Evolutionary conservation across 441 rosid genomes (phyloP).

Genomic region (Viola pubescens): DNA sequence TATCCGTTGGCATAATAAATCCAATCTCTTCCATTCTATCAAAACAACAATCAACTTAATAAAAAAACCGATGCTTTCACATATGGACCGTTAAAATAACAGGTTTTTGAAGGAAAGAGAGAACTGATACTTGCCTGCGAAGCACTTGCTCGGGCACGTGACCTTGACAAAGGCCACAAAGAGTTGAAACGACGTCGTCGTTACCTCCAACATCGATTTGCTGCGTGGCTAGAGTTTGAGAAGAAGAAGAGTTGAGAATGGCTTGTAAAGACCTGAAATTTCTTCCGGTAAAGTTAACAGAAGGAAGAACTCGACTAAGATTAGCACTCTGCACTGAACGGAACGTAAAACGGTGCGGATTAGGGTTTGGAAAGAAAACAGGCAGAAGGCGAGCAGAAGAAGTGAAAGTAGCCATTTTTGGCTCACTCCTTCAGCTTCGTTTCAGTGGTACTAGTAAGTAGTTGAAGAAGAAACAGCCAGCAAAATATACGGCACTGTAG

Average conservation of each 20-base stretch:
- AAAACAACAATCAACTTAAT: conserved; percentile 5
- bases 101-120: not conserved
- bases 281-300: not conserved
- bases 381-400: conserved; percentile 23
- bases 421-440: not conserved
- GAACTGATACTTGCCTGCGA: conserved; percentile 38
- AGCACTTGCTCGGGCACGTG: conserved; percentile 58
- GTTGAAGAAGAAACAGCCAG: not conserved
- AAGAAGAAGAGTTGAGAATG: conserved; percentile 13
- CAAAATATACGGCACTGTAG: too few relatives aligned
- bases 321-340: not conserved
- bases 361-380: conserved; percentile 12
- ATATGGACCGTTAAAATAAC: too few relatives aligned
- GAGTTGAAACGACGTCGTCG: conserved; percentile 14
- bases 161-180: conserved; percentile 44
- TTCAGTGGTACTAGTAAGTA: not conserved
- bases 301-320: not conserved
- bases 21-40: conserved; percentile 62
- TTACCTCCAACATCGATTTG: not conserved
- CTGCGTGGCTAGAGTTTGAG: not conserved
- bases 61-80: too few relatives aligned
- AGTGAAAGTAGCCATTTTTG: conserved; percentile 13
- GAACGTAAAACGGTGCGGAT: conserved; percentile 5
- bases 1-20: conserved; percentile 46
- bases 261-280: conserved; percentile 14